Base-by-base conservation (phyloP, 768 basidiomycete species). In the Wakefieldia striispora region DNA sequence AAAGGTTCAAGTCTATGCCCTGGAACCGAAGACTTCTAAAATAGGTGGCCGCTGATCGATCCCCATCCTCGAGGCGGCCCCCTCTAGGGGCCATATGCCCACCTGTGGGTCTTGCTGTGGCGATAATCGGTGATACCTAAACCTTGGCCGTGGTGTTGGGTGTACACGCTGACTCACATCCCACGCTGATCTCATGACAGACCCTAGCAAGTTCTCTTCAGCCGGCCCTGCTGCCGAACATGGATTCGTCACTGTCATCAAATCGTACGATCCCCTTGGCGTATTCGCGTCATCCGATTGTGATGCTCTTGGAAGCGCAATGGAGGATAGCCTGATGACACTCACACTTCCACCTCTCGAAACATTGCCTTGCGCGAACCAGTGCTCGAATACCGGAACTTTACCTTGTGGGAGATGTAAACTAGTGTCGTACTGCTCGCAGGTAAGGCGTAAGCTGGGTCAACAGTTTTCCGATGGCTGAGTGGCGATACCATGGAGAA, bases 371-470 rank as follows among this genome's bases (percentile, higher is more conserved):
- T 74, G 73, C 24, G 64, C 70, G 13, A 70, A 71, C 38, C 52
- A 21, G 23, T 75, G 73, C 42, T 7, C 37, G 1, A 63, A 66
- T 8, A 54, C 55, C 1, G 71, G 64, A 6, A 67, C 21, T 9
- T 37, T 58, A 34, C 45, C 52, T 39, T 64, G 61, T 35, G 35
- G 39, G 31, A 55, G 43, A 26, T 76, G 75, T 51, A 68, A 59
- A 49, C 52, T 75, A 9, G 75, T 73, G 13, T 69, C 68, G 6
- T 78, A 77, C 45, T 78, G 76, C 52, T 78, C 75, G 1, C 69
- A 58, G 58, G 63, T 64, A 40, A 45, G 58, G 1, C 5, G 7
- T 2, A 7, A 3, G 17, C 40, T 41, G 9, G 8, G 16, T 21
- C 19, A 17, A 16, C 8, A 14, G 12, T 12, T 26, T 3, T 13